Evolutionary conservation across 1,284 basidiomycete genomes (phyloP).

Genomic region (Dichomitus squalens): DNA sequence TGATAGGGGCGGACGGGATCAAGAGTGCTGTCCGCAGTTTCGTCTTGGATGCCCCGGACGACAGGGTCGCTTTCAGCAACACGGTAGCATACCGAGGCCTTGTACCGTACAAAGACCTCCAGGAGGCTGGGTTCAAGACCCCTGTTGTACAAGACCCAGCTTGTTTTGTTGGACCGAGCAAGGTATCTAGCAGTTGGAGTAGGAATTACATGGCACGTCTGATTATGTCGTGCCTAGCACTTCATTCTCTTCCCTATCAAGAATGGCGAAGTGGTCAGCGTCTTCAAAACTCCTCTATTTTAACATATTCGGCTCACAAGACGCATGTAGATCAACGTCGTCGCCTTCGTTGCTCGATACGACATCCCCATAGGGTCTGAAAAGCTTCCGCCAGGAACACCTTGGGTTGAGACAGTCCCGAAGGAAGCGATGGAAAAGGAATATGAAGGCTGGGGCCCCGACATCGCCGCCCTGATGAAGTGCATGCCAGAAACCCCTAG

Average conservation of each 20-base stretch:
- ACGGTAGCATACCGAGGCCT: conserved; percentile 50
- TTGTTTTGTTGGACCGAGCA: conserved; percentile 44
- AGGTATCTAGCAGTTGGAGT: conserved; percentile 34
- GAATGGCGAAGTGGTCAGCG: conserved; percentile 39
- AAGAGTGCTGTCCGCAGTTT: conserved; percentile 45
- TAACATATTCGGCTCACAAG: background rate
- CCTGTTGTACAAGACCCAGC: conserved; percentile 38
- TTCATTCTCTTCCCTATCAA: conserved; percentile 59
- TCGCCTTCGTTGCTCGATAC: conserved; percentile 50
- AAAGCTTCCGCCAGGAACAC: conserved; percentile 35
- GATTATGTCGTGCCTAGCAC: conserved; percentile 41
- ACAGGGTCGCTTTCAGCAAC: conserved; percentile 44
- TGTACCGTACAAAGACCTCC: conserved; percentile 41
- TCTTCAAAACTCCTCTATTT: background rate
- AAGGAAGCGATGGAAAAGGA: conserved; percentile 47
- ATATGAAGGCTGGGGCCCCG: conserved; percentile 52
- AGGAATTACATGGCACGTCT: background rate
- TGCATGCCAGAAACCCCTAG: conserved; percentile 48
- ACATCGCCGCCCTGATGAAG: conserved; percentile 45
- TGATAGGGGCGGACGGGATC: conserved; percentile 59
- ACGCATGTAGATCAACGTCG: conserved; percentile 50
- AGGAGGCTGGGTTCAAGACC: conserved; percentile 44
- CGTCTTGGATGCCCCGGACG: conserved; percentile 17
- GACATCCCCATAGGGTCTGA: conserved; percentile 39
- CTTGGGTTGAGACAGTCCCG: conserved; percentile 51